Evolutionary conservation across 768 basidiomycete species (phyloP).

Genomic region (Clitopilus passeckerianus): DNA sequence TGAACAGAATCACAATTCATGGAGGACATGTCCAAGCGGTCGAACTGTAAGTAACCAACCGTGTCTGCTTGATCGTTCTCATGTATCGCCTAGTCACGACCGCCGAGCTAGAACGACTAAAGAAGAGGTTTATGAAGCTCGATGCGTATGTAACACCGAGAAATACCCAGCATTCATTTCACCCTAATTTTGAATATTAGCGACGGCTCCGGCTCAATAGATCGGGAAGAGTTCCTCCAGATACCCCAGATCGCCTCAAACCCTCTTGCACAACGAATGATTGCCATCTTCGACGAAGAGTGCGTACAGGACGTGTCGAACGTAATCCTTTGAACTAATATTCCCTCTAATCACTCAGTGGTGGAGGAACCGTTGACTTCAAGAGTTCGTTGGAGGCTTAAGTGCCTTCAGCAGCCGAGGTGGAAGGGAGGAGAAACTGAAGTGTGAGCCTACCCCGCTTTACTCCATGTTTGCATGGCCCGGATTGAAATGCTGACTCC

Average conservation of each 20-base stretch:
- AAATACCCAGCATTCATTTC: neutral
- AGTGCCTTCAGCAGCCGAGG: constrained; percentile 98
- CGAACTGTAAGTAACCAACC: constrained; percentile 76
- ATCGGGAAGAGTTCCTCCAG: constrained; percentile 97
- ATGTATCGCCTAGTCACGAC: constrained; percentile 68
- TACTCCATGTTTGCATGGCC: neutral
- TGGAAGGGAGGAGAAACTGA: constrained; percentile 93
- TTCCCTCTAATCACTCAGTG: constrained; percentile 43
- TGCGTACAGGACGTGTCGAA: constrained; percentile 37
- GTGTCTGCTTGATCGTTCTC: no score
- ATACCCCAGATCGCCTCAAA: constrained; percentile 99
- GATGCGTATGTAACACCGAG: constrained; percentile 58
- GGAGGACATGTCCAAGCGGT: constrained; percentile 95
- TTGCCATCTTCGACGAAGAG: constrained; percentile 99
- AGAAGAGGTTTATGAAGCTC: constrained; percentile 99
- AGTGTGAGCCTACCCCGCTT: constrained; percentile 54
- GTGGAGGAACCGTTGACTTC: constrained; percentile 97
- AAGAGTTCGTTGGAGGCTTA: constrained; percentile 96
- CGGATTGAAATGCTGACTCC: constrained; percentile 1
- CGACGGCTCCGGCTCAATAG: constrained; percentile 96
- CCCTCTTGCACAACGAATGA: constrained; percentile 94
- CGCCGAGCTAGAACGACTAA: constrained; percentile 88
- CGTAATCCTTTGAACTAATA: constrained; percentile 2
- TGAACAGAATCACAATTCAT: constrained; percentile 84
- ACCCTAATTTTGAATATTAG: constrained; percentile 30